phyloP scores from a whole-genome alignment of 306 rosid species.

The Quercus glauca region DNA sequence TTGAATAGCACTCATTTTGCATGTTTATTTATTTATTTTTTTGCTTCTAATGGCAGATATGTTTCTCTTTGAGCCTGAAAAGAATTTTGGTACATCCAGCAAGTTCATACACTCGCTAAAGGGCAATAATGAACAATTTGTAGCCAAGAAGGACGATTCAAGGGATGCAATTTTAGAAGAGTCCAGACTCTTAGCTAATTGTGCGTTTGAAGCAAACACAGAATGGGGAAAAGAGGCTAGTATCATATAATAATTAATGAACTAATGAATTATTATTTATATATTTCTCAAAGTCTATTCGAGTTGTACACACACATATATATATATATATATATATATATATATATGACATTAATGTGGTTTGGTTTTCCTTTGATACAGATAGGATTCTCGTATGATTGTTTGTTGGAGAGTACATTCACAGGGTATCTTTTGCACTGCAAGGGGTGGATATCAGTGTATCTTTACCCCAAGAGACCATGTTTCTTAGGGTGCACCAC shows the following conservation, averaged over 20 bases:
- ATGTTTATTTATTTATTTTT: not conserved
- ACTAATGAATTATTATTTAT: too few relatives aligned
- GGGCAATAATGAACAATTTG: conserved; percentile 20
- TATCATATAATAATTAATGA: not conserved
- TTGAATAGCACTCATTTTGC: not conserved
- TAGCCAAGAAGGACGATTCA: not conserved
- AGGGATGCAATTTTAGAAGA: conserved; percentile 22
- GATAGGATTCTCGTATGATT: conserved; percentile 39
- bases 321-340: too few relatives aligned
- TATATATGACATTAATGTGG: too few relatives aligned
- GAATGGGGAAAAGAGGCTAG: conserved; percentile 47
- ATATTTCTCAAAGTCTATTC: too few relatives aligned
- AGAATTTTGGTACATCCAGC: conserved; percentile 30
- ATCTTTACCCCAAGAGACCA: conserved; percentile 39
- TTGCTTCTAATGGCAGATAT: conserved; percentile 22
- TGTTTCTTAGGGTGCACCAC: conserved; percentile 45
- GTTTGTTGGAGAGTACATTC: conserved; percentile 29
- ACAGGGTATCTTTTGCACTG: conserved; percentile 38
- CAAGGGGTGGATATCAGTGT: conserved; percentile 45
- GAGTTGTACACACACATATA: too few relatives aligned
- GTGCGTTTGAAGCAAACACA: conserved; percentile 33
- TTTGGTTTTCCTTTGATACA: not conserved
- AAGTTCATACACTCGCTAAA: conserved; percentile 34
- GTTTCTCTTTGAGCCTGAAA: conserved; percentile 11
- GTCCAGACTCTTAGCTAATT: conserved; percentile 34